phyloP scores from a whole-genome alignment of 2,329 filamentous ascomycete species.

The Penicillium sp. region DNA sequence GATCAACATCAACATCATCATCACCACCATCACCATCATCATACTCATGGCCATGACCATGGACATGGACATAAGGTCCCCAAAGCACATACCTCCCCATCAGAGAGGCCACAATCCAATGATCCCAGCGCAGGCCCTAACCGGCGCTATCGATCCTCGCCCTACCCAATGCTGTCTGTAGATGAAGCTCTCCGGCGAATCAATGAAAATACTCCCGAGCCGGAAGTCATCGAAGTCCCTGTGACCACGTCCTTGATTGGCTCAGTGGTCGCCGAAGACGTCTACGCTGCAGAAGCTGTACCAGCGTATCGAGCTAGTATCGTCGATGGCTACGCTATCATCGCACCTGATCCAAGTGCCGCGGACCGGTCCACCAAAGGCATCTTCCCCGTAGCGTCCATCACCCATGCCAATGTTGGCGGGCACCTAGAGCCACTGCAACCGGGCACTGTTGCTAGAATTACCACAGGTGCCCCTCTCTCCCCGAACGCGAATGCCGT shows the following conservation, averaged over 20 bases:
- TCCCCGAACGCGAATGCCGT: constrained; percentile 87
- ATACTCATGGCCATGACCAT: constrained; percentile 65
- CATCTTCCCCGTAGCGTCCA: constrained; percentile 77
- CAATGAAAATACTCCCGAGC: constrained; percentile 66
- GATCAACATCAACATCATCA: constrained; percentile 39
- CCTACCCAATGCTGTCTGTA: constrained; percentile 88
- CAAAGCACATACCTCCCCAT: constrained; percentile 69
- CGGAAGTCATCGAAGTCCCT: constrained; percentile 56
- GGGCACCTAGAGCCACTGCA: constrained; percentile 62
- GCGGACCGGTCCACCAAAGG: constrained; percentile 67
- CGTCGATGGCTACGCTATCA: constrained; percentile 91
- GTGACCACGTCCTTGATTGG: constrained; percentile 70
- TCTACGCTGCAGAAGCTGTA: constrained; percentile 76
- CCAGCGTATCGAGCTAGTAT: constrained; percentile 95
- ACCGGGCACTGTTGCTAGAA: constrained; percentile 76
- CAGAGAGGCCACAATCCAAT: constrained; percentile 58
- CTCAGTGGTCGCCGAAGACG: constrained; percentile 76
- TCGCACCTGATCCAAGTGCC: constrained; percentile 52
- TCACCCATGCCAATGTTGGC: constrained; percentile 80
- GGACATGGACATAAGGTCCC: constrained; percentile 63
- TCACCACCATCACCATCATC: constrained; percentile 53
- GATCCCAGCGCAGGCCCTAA: constrained; percentile 61
- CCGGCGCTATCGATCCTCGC: constrained; percentile 76
- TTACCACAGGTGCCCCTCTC: constrained; percentile 91
- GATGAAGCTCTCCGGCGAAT: constrained; percentile 75